Base-by-base conservation (phyloP, 345 rosid genomes). In the Triadica sebifera region DNA sequence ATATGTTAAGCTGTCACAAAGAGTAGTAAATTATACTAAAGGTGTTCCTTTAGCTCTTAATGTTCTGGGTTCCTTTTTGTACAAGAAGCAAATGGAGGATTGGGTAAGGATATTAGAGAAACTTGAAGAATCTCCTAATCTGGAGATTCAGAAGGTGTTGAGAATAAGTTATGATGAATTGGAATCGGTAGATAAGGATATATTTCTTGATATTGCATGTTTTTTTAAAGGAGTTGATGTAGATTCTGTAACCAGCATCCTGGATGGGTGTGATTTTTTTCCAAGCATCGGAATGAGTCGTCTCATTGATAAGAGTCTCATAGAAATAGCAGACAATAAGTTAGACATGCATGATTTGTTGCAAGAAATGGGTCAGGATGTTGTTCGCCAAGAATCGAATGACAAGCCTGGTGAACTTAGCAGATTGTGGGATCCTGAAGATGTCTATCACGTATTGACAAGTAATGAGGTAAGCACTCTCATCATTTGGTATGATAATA, bases 121-220 rank as follows among this genome's bases (percentile, higher is more conserved):
- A 41, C 55, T 78, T 5, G 55, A 73, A 22, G 52, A 25, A 67
- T 24, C 63, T 9, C 53, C 76, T 6, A 72, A 78, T 46, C 6
- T 16, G 59, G 46, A 72, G 17, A 52, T 78, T 41, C 57, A 65
- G 29, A n/a, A 73, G 20, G 73, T 78, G 7, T 47, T 78, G 59
- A 57, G 22, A 51, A 60, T 60, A 57, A 72, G 76, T 38, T 72
- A 57, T 41, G 81, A 78, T 65, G 72, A 46, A n/a, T 60, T 77
- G 55, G 72, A 67, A 10, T 19, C 19, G 4, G 38, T 57, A 19
- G 80, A 77, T 13, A 66, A 65, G 76, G 61, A 67, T 22, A 66
- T 77, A 45, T 77, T 77, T 71, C 80, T 77, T 15, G 80, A 77
- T 37, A 71, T 75, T 49, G 78, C 79, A 0, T 76, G 79, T 62